Conservation (phyloP, 192 early-diverging fungal species). For the Rhizophagus sp. region DNA sequence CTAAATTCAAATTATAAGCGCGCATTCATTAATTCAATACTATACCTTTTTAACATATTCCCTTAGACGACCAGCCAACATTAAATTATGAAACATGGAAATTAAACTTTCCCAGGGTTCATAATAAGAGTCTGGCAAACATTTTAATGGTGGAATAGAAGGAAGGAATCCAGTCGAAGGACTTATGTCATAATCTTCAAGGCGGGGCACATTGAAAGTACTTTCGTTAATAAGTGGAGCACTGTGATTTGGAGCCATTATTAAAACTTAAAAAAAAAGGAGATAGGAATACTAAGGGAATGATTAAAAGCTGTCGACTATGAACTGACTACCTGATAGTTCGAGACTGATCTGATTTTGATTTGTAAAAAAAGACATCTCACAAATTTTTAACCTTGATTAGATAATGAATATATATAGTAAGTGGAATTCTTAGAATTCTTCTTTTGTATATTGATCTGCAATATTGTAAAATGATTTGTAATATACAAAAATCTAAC, state of each 20-base stretch:
- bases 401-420: background rate
- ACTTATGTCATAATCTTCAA: constrained; percentile 83
- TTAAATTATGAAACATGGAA: constrained; percentile 71
- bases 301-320: background rate
- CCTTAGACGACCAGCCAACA: constrained; percentile 71
- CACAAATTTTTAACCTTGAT: too few species aligned
- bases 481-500: too few species aligned
- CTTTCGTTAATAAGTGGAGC: background rate
- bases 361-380: background rate
- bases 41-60: constrained; percentile 64
- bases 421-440: background rate
- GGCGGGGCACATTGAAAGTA: constrained; percentile 34
- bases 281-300: background rate
- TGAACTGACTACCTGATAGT: background rate
- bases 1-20: too few species aligned
- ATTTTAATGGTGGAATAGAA: constrained; percentile 66
- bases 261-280: background rate
- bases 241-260: background rate
- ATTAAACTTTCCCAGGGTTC: constrained; percentile 86
- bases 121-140: constrained; percentile 77
- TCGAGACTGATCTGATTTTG: background rate
- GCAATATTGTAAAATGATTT: too few species aligned
- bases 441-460: too few species aligned
- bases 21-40: too few species aligned
- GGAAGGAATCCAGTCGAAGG: constrained; percentile 88